Percentiles rank a stretch among this genome's conserved stretches.
phyloP scores from a whole-genome alignment of 2,329 filamentous ascomycete species.

The Penicillium sp. region DNA sequence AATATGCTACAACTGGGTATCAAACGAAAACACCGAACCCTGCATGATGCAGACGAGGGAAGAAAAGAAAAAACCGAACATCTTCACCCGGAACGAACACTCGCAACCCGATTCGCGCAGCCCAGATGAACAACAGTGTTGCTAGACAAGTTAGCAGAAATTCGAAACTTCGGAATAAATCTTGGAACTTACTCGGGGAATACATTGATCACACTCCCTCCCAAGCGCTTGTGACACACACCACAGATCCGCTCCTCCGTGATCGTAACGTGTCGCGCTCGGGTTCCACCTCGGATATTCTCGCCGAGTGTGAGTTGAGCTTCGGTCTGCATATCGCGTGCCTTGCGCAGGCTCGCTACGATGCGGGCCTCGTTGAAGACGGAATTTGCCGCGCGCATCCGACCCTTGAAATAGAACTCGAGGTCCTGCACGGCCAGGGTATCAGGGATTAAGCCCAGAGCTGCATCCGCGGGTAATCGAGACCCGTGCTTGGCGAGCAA shows the following conservation, averaged over 20 bases:
- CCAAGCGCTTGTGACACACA: slow-evolving; percentile 90
- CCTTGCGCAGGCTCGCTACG: slow-evolving; percentile 72
- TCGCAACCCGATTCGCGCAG: slow-evolving; percentile 58
- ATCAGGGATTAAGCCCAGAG: slow-evolving; percentile 81
- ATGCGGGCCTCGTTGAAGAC: slow-evolving; percentile 79
- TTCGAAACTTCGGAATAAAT: background rate
- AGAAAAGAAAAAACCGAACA: slow-evolving; percentile 10
- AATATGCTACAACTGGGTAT: slow-evolving; percentile 35
- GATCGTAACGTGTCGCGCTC: slow-evolving; percentile 72
- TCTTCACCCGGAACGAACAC: slow-evolving; percentile 21
- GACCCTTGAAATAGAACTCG: slow-evolving; percentile 86
- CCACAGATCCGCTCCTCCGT: slow-evolving; percentile 86
- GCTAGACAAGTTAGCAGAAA: slow-evolving; percentile 31
- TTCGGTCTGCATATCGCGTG: slow-evolving; percentile 76
- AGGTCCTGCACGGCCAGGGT: slow-evolving; percentile 75
- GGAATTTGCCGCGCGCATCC: slow-evolving; percentile 83
- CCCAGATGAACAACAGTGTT: slow-evolving; percentile 75
- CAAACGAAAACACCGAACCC: slow-evolving; percentile 26
- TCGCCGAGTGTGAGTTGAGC: slow-evolving; percentile 73
- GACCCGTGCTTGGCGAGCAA: slow-evolving; percentile 92
- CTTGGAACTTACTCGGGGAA: slow-evolving; percentile 68
- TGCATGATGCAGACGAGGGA: slow-evolving; percentile 1
- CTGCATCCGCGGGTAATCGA: slow-evolving; percentile 82
- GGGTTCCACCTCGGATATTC: slow-evolving; percentile 54
- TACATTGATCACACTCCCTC: slow-evolving; percentile 86